Conservation (phyloP, 768 basidiomycete genomes). For the Termitomyces sp. region DNA sequence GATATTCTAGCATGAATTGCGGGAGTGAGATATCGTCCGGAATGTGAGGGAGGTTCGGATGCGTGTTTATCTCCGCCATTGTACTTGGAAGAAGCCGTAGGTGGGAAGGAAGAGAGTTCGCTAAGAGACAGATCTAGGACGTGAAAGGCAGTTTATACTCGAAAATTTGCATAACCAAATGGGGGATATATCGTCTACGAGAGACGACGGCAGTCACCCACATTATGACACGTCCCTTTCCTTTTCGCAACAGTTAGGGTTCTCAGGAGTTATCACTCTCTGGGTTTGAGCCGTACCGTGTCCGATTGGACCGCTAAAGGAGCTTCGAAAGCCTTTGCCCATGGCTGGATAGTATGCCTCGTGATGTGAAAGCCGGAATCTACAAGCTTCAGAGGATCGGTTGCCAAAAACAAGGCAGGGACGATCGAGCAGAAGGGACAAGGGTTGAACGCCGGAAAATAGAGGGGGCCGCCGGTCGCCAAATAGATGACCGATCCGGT, state of each 20-base stretch:
- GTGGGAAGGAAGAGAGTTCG: conserved; percentile 4
- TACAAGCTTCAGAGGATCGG: conserved; percentile 3
- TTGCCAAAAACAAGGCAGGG: conserved; percentile 5
- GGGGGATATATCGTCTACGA: conserved; percentile 7
- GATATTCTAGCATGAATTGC: conserved; percentile 49
- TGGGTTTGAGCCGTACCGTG: conserved; percentile 7
- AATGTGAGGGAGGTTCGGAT: conserved; percentile 29
- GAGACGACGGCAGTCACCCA: conserved; percentile 7
- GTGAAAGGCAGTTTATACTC: conserved; percentile 11
- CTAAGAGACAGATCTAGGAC: neutral
- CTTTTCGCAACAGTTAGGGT: conserved; percentile 7
- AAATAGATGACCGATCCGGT: conserved; percentile 20
- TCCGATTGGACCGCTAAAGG: conserved; percentile 14
- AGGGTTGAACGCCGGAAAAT: conserved; percentile 8
- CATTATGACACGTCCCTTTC: conserved; percentile 8
- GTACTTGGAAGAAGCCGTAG: conserved; percentile 4
- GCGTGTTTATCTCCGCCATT: conserved; percentile 24
- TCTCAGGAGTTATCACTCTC: conserved; percentile 11
- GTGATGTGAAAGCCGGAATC: conserved; percentile 8
- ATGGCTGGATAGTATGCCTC: conserved; percentile 3
- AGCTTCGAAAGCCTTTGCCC: conserved; percentile 6
- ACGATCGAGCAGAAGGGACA: conserved; percentile 7
- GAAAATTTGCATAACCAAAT: conserved; percentile 7
- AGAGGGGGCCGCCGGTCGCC: conserved; percentile 13
- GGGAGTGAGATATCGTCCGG: conserved; percentile 53